Percentiles rank a stretch among this genome's conserved stretches.
Conservation (phyloP, 108 stramenopile species). For the Cyclotella cryptica region DNA sequence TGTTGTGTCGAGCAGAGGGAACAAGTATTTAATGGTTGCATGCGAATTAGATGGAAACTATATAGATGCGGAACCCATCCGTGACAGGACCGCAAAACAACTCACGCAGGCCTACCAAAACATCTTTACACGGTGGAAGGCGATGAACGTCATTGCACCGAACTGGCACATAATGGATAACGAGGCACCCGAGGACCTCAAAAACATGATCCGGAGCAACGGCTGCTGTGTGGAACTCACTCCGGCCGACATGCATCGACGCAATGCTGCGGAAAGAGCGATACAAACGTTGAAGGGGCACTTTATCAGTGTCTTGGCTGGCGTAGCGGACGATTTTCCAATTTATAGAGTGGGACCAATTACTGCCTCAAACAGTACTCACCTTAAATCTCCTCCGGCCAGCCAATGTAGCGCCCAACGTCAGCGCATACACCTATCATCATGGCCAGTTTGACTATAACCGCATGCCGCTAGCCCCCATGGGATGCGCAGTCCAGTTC, state of each 20-base stretch:
- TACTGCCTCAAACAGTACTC: conserved; percentile 45
- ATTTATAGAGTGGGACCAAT: conserved; percentile 35
- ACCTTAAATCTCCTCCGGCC: conserved; percentile 52
- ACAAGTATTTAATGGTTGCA: conserved; percentile 10
- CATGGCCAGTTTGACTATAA: conserved; percentile 52
- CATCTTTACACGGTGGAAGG: not conserved
- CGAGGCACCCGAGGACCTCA: not conserved
- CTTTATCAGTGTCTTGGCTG: conserved; percentile 20
- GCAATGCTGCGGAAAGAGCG: conserved; percentile 60
- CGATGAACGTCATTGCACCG: not conserved
- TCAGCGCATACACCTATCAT: conserved; percentile 19
- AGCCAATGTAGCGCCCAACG: conserved; percentile 39
- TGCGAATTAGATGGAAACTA: too few relatives aligned
- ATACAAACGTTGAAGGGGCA: conserved; percentile 57
- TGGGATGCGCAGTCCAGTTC: conserved; percentile 42
- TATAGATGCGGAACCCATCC: conserved; percentile 16
- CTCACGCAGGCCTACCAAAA: conserved; percentile 14
- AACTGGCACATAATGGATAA: not conserved
- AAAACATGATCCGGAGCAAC: not conserved
- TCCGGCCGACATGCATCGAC: conserved; percentile 45
- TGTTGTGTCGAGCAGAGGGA: not conserved
- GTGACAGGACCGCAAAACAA: not conserved
- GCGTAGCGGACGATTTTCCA: not conserved
- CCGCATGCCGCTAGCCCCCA: conserved; percentile 53
- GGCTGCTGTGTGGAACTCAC: conserved; percentile 32